phyloP scores from a whole-genome alignment of 805 yeast species.

The Ogataea salicorniae region DNA sequence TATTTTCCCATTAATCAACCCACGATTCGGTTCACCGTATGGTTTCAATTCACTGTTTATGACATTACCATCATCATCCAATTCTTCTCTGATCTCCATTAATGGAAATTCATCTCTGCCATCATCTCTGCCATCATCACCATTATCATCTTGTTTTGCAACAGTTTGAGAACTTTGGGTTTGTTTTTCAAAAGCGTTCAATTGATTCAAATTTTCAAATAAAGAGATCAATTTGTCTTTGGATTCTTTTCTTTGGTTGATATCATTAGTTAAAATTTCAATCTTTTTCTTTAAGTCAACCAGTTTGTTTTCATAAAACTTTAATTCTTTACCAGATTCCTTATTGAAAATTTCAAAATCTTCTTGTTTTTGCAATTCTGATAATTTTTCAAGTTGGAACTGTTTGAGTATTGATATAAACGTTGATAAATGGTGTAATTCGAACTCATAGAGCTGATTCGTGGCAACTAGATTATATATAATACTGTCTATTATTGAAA shows the following conservation, averaged over 20 bases:
- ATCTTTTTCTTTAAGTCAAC: conserved; percentile 8
- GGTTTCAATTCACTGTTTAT: conserved; percentile 41
- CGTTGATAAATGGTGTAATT: conserved; percentile 16
- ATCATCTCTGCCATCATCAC: conserved; percentile 35
- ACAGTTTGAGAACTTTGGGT: conserved; percentile 10
- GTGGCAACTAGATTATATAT: conserved; percentile 21
- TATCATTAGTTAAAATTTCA: conserved; percentile 29
- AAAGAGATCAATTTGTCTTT: conserved; percentile 23
- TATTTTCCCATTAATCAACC: not conserved
- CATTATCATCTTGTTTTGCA: conserved; percentile 14
- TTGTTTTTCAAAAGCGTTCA: conserved; percentile 28
- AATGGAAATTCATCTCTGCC: conserved; percentile 52
- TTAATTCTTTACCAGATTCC: conserved; percentile 19
- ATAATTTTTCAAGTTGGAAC: conserved; percentile 14
- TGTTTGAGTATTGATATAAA: conserved; percentile 9
- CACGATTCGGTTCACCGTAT: conserved; percentile 3
- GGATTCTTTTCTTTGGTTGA: conserved; percentile 30
- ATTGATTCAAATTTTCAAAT: conserved; percentile 20
- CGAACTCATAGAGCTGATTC: conserved; percentile 25
- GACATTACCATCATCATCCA: conserved; percentile 81
- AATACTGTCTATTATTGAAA: conserved; percentile 23
- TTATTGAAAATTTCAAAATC: conserved; percentile 15
- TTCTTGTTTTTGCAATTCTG: conserved; percentile 11
- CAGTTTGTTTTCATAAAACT: conserved; percentile 9
- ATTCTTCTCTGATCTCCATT: conserved; percentile 78